Conservation (phyloP, 2,329 filamentous ascomycete genomes). For the Kalmusia sp. region DNA sequence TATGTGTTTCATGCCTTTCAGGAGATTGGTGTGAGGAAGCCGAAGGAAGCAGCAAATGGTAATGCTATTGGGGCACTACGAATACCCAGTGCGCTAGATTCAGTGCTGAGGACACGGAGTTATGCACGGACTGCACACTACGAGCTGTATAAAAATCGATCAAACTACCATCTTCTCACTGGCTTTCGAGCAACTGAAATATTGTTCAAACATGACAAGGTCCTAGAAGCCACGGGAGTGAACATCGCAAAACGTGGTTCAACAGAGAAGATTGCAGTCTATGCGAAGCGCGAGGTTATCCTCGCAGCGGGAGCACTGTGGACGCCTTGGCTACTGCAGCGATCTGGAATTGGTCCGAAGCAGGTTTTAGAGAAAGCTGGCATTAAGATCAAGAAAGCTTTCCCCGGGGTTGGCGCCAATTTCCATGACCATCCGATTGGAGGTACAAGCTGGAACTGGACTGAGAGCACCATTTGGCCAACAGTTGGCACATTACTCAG, state of each 20-base stretch:
- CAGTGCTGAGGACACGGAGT: too few species aligned
- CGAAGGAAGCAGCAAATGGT: too few species aligned
- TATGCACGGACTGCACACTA: too few species aligned
- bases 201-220: conserved; percentile 3
- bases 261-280: conserved; percentile 11
- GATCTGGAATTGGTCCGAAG: conserved; percentile 32
- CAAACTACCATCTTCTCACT: conserved; percentile 28
- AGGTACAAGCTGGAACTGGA: too few species aligned
- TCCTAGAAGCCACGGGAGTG: conserved; percentile 25
- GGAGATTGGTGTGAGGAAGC: too few species aligned
- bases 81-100: too few species aligned
- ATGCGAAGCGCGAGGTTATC: conserved; percentile 30
- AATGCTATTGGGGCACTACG: too few species aligned
- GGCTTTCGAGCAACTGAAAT: conserved; percentile 20
- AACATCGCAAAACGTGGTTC: conserved; percentile 30
- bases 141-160: too few species aligned
- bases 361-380: too few species aligned
- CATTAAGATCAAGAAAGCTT: conserved; percentile 25
- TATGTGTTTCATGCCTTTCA: too few species aligned
- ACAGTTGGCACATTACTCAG: not conserved
- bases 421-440: conserved; percentile 34
- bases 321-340: conserved; percentile 33
- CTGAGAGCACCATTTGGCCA: too few species aligned
- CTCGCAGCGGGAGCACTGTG: conserved; percentile 32
- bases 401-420: conserved; percentile 32